Percentiles rank a stretch among this genome's conserved stretches.
Evolutionary conservation across 805 yeast genomes (phyloP).

Genomic region (Yarrowia sp.): DNA sequence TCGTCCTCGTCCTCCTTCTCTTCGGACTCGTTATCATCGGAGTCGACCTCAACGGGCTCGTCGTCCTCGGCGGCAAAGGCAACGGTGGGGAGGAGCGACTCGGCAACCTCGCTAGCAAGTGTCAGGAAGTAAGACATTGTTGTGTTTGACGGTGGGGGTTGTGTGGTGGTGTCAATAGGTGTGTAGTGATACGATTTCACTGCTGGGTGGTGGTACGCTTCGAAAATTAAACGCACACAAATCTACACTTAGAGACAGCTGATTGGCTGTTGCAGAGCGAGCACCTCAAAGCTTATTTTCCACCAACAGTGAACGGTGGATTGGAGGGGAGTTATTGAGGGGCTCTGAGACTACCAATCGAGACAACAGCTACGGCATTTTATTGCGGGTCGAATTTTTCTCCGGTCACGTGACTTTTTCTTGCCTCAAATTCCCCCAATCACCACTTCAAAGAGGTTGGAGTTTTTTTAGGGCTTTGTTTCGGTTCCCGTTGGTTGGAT

Average conservation of each 20-base stretch:
- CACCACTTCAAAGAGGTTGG: background rate
- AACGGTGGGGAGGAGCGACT: constrained; percentile 75
- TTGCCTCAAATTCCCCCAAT: background rate
- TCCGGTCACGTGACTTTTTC: background rate
- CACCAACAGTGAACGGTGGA: background rate
- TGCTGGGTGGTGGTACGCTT: constrained; percentile 36
- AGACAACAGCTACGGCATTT: too few species aligned
- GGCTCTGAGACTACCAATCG: too few species aligned
- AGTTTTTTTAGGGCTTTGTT: background rate
- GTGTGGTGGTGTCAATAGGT: constrained; percentile 24
- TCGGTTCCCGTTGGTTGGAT: constrained; percentile 6
- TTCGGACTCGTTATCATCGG: constrained; percentile 44
- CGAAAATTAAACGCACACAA: constrained; percentile 39
- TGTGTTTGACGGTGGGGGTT: constrained; percentile 18
- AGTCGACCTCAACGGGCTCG: constrained; percentile 41
- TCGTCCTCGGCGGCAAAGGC: constrained; percentile 75
- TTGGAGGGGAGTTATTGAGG: too few species aligned
- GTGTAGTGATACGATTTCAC: constrained; percentile 36
- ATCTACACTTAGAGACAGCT: constrained; percentile 33
- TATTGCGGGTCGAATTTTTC: background rate
- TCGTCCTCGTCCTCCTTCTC: constrained; percentile 50
- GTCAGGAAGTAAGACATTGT: constrained; percentile 43
- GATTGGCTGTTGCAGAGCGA: constrained; percentile 28
- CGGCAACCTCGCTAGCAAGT: constrained; percentile 66
- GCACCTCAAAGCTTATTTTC: constrained; percentile 19